Evolutionary conservation across 768 basidiomycete species (phyloP), one percentile per base, ranked within the genome.

Genomic region (Termitomyces sp.): DNA sequence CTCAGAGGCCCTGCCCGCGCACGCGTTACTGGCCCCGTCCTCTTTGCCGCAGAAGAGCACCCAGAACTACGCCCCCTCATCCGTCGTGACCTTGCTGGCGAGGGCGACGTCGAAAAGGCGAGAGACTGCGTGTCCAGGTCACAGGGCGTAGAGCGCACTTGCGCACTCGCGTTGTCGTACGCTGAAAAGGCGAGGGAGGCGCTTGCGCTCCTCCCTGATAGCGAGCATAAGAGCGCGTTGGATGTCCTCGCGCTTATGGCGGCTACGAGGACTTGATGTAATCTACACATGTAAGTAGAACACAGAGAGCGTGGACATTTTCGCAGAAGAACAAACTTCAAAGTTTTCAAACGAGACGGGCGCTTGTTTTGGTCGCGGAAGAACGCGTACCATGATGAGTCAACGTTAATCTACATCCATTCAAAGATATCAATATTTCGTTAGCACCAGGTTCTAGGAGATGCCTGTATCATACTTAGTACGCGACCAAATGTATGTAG

Each of bases 31-130:
- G 95, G 87, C 2, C 95, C 95, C 0, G 84, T 86, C 1, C 73
- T 97, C 40, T 96, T 88, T 68, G 94, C 95, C 28, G 89, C 88
- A 71, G 91, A 95, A 71, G 86, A 94, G 68, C 80, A 90, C 68
- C 83, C 89, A 3, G 83, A 86, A 63, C 72, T 98, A 67, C 84
- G 85, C 28, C 83, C 86, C 2, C 74, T 97, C 60, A 92, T 98
- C 60, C 79, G 79, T 50, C 85, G 95, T 43, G 86, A 88, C 73
- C 94, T 96, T 72, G 74, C 81, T 26, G 72, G 79, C 12, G 79
- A 83, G 33, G 94, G 93, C 26, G 95, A 98, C 67, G 85, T 91
- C 48, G 88, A 95, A 62, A 16, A 35, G 14, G 59, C 72, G 78
- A 63, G 93, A 46, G 78, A 88, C 32, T 77, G 84, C 60, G 87